Base-by-base conservation (phyloP, 139 green algal genomes). In the Mychonastes homosphaera region DNA sequence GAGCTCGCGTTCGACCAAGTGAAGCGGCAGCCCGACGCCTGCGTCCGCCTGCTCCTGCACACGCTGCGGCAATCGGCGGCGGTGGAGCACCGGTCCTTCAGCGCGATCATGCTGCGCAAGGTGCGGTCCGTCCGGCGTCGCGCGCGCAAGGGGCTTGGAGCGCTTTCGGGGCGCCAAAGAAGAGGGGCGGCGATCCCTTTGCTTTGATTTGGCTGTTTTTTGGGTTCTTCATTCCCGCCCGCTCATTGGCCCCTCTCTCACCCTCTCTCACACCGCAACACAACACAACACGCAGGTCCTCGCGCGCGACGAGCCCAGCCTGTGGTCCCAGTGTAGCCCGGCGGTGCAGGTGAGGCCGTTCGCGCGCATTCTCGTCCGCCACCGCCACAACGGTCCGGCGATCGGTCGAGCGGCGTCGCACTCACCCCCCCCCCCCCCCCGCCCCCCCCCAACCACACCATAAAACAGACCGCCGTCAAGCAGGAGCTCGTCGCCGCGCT, bases 81-180 rank as follows among this genome's bases (percentile, higher is more conserved):
- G 5, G 35, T 75, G 19, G 78, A 92, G 51, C 50, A 75, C 13
- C 66, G 89, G 2, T 64, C 70, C 4, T 84, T 95, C 24, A 80
- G 75, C 35, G 77, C 82, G 7, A 77, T 94, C 33, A 78, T 92
- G 69, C 70, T 95, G 52, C 71, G 84, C 47, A 88, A 84, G 75
- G 82, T 87, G 45, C 5, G 57, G n/a, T n/a, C n/a, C n/a, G n/a
- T n/a, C n/a, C n/a, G n/a, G n/a, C n/a, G n/a, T n/a, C n/a, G n/a
- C n/a, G n/a, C n/a, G n/a, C n/a, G n/a, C n/a, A n/a, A n/a, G n/a
- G n/a, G n/a, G n/a, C n/a, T n/a, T n/a, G n/a, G n/a, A n/a, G n/a
- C n/a, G n/a, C n/a, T n/a, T n/a, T n/a, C n/a, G n/a, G n/a, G n/a
- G n/a, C n/a, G n/a, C n/a, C n/a, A n/a, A n/a, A n/a, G n/a, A n/a